phyloP scores from a whole-genome alignment of 2,329 filamentous ascomycete species.

The Trichoderma sp. region DNA sequence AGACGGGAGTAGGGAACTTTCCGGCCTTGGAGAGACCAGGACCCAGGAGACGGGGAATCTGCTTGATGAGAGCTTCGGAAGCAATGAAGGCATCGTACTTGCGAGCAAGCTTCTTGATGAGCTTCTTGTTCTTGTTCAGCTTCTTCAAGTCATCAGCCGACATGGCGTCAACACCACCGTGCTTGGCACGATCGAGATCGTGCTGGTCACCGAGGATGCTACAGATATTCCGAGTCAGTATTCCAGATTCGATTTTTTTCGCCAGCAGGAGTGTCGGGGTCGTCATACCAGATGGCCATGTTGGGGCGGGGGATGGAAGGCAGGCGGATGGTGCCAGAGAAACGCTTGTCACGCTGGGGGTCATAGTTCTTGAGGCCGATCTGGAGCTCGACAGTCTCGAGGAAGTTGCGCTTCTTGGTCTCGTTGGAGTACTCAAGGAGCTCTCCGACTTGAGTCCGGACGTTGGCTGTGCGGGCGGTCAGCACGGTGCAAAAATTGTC shows the following conservation, averaged over 20 bases:
- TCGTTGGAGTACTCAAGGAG: constrained; percentile 91
- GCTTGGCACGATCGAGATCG: constrained; percentile 99
- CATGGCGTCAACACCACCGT: constrained; percentile 98
- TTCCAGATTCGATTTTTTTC: neutral
- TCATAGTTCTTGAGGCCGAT: constrained; percentile 99
- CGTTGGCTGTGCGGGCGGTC: constrained; percentile 62
- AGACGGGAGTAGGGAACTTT: constrained; percentile 99
- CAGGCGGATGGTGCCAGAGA: constrained; percentile 98
- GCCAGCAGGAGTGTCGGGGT: neutral
- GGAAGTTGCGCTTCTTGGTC: constrained; percentile 98
- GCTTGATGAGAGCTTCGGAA: constrained; percentile 97
- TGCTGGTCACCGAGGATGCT: constrained; percentile 72
- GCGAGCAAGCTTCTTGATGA: constrained; percentile 99
- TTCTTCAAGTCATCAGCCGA: constrained; percentile 99
- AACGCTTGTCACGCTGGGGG: constrained; percentile 99
- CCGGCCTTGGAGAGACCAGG: constrained; percentile 98
- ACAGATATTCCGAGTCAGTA: neutral
- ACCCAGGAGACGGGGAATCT: constrained; percentile 99
- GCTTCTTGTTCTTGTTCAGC: constrained; percentile 99
- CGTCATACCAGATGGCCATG: constrained; percentile 70
- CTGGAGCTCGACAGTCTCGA: constrained; percentile 88
- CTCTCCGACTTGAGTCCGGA: constrained; percentile 89
- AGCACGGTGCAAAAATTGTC: constrained; percentile 26
- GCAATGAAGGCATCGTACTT: constrained; percentile 99
- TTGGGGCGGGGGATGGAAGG: constrained; percentile 85